phyloP scores from a whole-genome alignment of 2,329 filamentous ascomycete genomes.

The Fusarium verrucosum region DNA sequence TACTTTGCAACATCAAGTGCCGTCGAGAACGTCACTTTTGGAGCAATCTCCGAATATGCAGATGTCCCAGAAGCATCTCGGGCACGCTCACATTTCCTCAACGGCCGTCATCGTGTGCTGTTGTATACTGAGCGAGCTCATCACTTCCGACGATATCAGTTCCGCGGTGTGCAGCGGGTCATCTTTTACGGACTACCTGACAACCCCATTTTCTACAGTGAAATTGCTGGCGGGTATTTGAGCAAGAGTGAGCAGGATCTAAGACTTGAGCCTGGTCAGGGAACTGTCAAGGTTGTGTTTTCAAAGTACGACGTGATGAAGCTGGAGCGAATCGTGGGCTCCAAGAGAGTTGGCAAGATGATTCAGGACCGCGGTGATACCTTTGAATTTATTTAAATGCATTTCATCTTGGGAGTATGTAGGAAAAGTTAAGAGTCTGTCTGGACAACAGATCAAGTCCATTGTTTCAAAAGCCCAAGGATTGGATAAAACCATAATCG shows the following conservation, averaged over 20 bases:
- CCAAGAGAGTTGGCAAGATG: conserved; percentile 83
- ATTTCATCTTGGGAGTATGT: conserved; percentile 4
- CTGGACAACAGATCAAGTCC: background rate
- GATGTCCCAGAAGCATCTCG: conserved; percentile 80
- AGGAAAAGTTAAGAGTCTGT: conserved; percentile 8
- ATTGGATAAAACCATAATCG: conserved; percentile 18
- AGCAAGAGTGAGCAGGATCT: conserved; percentile 66
- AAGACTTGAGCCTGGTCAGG: conserved; percentile 66
- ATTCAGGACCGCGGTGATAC: conserved; percentile 84
- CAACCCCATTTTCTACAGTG: conserved; percentile 82
- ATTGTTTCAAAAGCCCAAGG: conserved; percentile 4
- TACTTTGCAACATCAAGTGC: conserved; percentile 78
- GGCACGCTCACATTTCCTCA: conserved; percentile 86
- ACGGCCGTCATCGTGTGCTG: conserved; percentile 81
- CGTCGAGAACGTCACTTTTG: conserved; percentile 67
- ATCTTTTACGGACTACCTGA: conserved; percentile 92
- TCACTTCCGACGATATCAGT: conserved; percentile 88
- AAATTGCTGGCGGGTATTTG: conserved; percentile 76
- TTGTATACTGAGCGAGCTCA: conserved; percentile 96
- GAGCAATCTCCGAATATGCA: conserved; percentile 88
- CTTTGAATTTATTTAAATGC: conserved; percentile 85
- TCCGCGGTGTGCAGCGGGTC: conserved; percentile 84
- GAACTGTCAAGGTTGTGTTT: conserved; percentile 73
- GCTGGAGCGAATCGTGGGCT: conserved; percentile 88
- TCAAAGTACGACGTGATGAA: conserved; percentile 90